These are phyloP conservation scores for Cladosporium sp. DNA, from an alignment of 2,329 filamentous ascomycete genomes.

Conservation along the genomic window DNA sequence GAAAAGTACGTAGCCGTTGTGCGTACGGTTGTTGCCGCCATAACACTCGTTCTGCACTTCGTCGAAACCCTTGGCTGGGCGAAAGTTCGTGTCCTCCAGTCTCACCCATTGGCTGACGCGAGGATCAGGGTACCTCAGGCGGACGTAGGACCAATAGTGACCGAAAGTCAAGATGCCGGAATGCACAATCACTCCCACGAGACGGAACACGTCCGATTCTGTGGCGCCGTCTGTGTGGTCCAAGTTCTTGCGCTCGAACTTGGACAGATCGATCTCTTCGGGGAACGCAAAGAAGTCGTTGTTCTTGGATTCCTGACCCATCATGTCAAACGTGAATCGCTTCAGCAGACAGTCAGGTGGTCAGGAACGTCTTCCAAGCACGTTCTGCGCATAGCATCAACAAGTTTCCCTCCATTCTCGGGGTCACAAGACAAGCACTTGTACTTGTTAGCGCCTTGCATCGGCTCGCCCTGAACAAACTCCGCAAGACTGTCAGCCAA, in stretches of 20 bases:
- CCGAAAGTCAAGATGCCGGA: constrained; percentile 89
- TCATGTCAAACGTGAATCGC: constrained; percentile 75
- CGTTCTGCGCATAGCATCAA: constrained; percentile 83
- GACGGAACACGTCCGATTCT: constrained; percentile 75
- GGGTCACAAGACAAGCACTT: constrained; percentile 87
- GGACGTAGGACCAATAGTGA: constrained; percentile 95
- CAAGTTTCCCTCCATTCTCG: constrained; percentile 50
- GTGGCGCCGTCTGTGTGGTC: constrained; percentile 55
- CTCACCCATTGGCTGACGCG: constrained; percentile 68
- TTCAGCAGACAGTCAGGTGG: constrained; percentile 95
- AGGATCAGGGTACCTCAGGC: constrained; percentile 60
- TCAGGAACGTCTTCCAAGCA: constrained; percentile 91
- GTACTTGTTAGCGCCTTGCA: constrained; percentile 98
- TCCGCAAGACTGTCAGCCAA: constrained; percentile 85
- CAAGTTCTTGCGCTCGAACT: constrained; percentile 83
- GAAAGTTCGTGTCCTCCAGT: constrained; percentile 77
- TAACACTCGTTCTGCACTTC: constrained; percentile 75
- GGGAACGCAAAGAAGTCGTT: constrained; percentile 95
- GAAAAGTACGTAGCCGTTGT: constrained; percentile 96
- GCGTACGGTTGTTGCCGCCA: constrained; percentile 40
- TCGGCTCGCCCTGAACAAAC: constrained; percentile 93
- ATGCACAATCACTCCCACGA: constrained; percentile 94
- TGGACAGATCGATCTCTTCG: constrained; percentile 74
- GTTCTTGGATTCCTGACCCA: constrained; percentile 79
- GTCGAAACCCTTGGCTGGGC: constrained; percentile 71